These are phyloP conservation scores for Aspergillus novoparasiticus DNA, from an alignment of 2,329 filamentous ascomycete genomes.

Conservation along the genomic window DNA sequence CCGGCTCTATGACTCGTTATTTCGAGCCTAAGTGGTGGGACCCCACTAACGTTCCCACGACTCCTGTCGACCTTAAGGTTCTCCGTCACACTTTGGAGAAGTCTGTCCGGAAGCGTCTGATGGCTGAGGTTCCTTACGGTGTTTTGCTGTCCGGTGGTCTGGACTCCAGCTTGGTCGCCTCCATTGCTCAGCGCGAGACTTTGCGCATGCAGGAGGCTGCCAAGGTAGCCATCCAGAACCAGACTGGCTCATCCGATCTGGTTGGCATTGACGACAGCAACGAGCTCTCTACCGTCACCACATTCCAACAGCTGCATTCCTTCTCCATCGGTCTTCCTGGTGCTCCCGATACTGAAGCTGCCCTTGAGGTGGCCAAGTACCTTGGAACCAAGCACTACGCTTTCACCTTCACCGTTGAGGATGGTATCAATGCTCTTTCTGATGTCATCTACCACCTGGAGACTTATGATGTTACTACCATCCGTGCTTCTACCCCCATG, in stretches of 20 bases:
- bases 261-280: constrained; percentile 95
- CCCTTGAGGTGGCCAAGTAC: constrained; percentile 91
- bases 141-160: constrained; percentile 93
- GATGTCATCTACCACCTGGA: constrained; percentile 99
- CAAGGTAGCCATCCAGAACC: constrained; percentile 46
- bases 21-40: constrained; percentile 95
- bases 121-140: constrained; percentile 98
- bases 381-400: constrained; percentile 97
- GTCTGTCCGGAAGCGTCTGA: constrained; percentile 91
- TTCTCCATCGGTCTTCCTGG: constrained; percentile 97
- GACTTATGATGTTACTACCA: constrained; percentile 97
- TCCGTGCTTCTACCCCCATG: constrained; percentile 98
- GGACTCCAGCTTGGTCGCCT: constrained; percentile 91
- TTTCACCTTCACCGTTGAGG: constrained; percentile 97
- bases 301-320: constrained; percentile 93
- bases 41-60: constrained; percentile 72
- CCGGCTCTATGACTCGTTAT: constrained; percentile 80
- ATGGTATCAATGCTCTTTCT: constrained; percentile 92
- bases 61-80: constrained; percentile 78
- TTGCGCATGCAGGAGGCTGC: constrained; percentile 70
- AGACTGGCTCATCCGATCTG: constrained; percentile 59
- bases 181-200: constrained; percentile 94
- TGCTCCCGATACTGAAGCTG: constrained; percentile 89
- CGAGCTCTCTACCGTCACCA: constrained; percentile 83
- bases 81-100: constrained; percentile 83